Conservation (phyloP, 371 early-diverging fungal species). For the Amoeboaphelidium protococcarum region DNA sequence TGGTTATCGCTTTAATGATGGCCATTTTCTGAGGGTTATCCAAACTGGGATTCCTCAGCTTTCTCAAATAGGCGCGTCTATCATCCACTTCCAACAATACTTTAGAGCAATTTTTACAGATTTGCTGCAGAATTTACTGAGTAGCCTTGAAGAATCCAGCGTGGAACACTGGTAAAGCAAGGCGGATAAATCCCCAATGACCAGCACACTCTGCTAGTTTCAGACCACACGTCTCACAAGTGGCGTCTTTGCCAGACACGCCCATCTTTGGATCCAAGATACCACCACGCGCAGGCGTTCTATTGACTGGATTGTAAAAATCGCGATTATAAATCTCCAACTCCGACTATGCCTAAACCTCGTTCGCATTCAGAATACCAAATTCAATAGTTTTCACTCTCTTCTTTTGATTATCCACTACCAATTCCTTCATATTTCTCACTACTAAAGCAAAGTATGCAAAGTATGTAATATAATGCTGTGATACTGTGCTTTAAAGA, state of each 20-base stretch:
- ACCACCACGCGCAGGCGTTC: conserved; percentile 54
- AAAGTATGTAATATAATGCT: too few relatives aligned
- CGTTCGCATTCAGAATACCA: too few relatives aligned
- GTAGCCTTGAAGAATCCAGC: conserved; percentile 85
- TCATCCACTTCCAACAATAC: conserved; percentile 63
- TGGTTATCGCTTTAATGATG: conserved; percentile 5
- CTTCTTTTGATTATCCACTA: too few relatives aligned
- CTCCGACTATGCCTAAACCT: too few relatives aligned
- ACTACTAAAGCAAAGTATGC: too few relatives aligned
- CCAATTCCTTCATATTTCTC: too few relatives aligned
- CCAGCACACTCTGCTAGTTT: conserved; percentile 81
- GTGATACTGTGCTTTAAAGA: too few relatives aligned
- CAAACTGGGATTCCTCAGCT: conserved; percentile 24
- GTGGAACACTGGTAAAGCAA: conserved; percentile 93
- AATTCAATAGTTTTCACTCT: too few relatives aligned
- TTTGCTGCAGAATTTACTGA: conserved; percentile 68
- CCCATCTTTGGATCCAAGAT: conserved; percentile 74
- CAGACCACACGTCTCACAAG: conserved; percentile 82
- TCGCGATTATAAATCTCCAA: too few relatives aligned
- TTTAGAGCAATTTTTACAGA: conserved; percentile 84
- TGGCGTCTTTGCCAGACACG: conserved; percentile 48
- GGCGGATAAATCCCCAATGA: conserved; percentile 88
- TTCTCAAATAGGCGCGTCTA: conserved; percentile 33
- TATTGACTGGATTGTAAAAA: conserved; percentile 42
- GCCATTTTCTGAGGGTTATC: conserved; percentile 2